These are phyloP conservation scores for Fusarium chlamydosporum DNA, from an alignment of 2,329 filamentous ascomycete species.

Conservation along the genomic window DNA sequence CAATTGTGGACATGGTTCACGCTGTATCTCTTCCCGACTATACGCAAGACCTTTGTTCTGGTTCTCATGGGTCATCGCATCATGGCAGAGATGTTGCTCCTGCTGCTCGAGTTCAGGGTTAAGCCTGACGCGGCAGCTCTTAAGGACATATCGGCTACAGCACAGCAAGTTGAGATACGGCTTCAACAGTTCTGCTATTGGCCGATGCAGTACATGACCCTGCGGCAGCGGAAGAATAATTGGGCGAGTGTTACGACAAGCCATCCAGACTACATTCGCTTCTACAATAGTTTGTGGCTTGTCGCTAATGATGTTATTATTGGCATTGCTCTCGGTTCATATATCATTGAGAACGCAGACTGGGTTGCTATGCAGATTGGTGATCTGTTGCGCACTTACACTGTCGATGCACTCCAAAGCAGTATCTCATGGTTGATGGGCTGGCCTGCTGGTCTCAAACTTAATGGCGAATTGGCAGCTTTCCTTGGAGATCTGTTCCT, in stretches of 20 bases:
- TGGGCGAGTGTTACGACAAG: constrained; percentile 97
- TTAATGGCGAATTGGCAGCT: constrained; percentile 92
- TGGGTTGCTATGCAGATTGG: constrained; percentile 88
- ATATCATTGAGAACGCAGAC: constrained; percentile 93
- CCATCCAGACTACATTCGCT: constrained; percentile 97
- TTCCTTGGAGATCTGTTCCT: constrained; percentile 96
- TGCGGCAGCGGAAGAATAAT: constrained; percentile 89
- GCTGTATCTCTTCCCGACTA: constrained; percentile 82
- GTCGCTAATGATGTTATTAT: constrained; percentile 99
- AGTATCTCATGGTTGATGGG: constrained; percentile 97
- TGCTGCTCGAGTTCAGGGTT: constrained; percentile 86
- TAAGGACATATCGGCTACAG: constrained; percentile 96
- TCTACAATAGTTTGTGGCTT: constrained; percentile 98
- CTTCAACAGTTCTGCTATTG: constrained; percentile 99
- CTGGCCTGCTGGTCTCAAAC: constrained; percentile 93
- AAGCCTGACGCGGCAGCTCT: constrained; percentile 84
- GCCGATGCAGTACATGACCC: constrained; percentile 94
- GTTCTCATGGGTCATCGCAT: constrained; percentile 84
- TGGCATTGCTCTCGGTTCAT: constrained; percentile 94
- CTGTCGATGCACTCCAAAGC: constrained; percentile 86
- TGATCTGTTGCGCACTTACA: constrained; percentile 81
- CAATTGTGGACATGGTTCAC: constrained; percentile 79
- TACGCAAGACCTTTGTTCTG: constrained; percentile 80
- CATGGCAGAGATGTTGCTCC: constrained; percentile 82
- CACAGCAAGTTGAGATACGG: constrained; percentile 96